phyloP scores from a whole-genome alignment of 2,329 filamentous ascomycete species.

The Chaetomium sp. region DNA sequence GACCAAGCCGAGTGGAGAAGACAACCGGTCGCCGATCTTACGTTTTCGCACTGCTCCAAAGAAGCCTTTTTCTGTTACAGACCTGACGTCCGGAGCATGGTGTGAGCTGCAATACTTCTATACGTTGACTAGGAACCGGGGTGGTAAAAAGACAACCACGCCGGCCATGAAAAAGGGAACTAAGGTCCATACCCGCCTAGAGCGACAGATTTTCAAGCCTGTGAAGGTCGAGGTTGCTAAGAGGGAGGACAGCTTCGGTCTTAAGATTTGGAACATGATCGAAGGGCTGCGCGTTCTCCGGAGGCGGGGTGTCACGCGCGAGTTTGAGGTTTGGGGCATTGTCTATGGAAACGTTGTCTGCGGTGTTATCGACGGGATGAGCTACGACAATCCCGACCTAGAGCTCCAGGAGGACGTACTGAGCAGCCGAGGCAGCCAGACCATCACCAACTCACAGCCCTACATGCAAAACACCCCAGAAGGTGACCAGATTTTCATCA shows the following conservation, averaged over 20 bases:
- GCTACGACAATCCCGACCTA: constrained; percentile 66
- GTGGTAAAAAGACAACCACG: constrained; percentile 69
- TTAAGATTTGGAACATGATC: constrained; percentile 85
- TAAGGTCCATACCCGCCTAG: constrained; percentile 72
- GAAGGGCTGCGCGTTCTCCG: constrained; percentile 72
- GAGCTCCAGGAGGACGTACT: constrained; percentile 58
- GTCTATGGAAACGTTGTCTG: constrained; percentile 78
- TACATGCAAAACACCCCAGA: constrained; percentile 13
- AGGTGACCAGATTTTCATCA: constrained; percentile 56
- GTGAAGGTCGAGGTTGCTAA: constrained; percentile 66
- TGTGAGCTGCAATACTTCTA: constrained; percentile 95
- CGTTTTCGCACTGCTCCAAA: constrained; percentile 71
- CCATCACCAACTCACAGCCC: constrained; percentile 23
- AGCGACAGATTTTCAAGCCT: constrained; percentile 75
- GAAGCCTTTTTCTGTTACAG: constrained; percentile 79
- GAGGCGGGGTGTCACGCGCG: constrained; percentile 64
- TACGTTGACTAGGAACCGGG: constrained; percentile 62
- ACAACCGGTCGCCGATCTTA: constrained; percentile 55
- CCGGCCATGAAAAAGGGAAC: constrained; percentile 78
- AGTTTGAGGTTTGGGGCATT: constrained; percentile 79
- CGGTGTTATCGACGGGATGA: constrained; percentile 83
- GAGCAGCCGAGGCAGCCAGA: constrained; percentile 30
- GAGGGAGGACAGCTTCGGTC: constrained; percentile 74
- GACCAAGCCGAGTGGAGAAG: neutral
- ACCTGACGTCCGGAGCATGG: constrained; percentile 85